These are phyloP conservation scores for Claviceps pazoutovae DNA, from an alignment of 2,329 filamentous ascomycete species.

Conservation along the genomic window DNA sequence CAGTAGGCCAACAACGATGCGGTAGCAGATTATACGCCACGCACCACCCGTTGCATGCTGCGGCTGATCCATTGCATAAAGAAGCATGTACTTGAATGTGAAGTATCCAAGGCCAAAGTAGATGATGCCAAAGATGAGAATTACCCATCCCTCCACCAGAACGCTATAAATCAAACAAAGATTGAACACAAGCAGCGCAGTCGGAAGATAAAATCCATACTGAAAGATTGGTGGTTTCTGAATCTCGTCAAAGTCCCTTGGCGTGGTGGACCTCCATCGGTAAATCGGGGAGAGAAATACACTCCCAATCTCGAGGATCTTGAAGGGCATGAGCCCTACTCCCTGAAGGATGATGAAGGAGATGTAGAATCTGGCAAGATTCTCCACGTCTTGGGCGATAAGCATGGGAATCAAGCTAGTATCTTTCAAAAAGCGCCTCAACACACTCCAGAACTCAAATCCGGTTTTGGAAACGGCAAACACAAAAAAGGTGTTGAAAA, in stretches of 20 bases:
- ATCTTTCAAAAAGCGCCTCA: slow-evolving; percentile 64
- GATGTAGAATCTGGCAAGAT: slow-evolving; percentile 71
- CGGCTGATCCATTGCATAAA: slow-evolving; percentile 97
- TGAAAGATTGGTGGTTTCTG: slow-evolving; percentile 75
- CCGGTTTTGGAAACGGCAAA: slow-evolving; percentile 82
- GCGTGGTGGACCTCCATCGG: slow-evolving; percentile 67
- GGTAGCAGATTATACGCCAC: slow-evolving; percentile 94
- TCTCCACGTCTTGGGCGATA: slow-evolving; percentile 62
- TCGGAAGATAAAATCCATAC: slow-evolving; percentile 92
- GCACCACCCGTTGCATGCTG: slow-evolving; percentile 86
- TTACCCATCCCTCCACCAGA: slow-evolving; percentile 62
- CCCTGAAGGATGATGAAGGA: slow-evolving; percentile 91
- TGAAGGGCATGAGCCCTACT: slow-evolving; percentile 84
- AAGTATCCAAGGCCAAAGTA: slow-evolving; percentile 79
- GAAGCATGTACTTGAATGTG: slow-evolving; percentile 90
- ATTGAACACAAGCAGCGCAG: slow-evolving; percentile 84
- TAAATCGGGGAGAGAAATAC: slow-evolving; percentile 73
- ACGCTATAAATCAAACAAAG: slow-evolving; percentile 93
- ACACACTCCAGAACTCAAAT: slow-evolving; percentile 56
- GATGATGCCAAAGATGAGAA: slow-evolving; percentile 67
- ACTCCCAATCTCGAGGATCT: slow-evolving; percentile 78
- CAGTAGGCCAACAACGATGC: slow-evolving; percentile 70
- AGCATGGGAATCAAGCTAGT: slow-evolving; percentile 63
- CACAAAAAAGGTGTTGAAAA: slow-evolving; percentile 96
- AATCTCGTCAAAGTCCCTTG: slow-evolving; percentile 75